phyloP scores from a whole-genome alignment of 2,329 filamentous ascomycete genomes.

The Penicillium sp. region DNA sequence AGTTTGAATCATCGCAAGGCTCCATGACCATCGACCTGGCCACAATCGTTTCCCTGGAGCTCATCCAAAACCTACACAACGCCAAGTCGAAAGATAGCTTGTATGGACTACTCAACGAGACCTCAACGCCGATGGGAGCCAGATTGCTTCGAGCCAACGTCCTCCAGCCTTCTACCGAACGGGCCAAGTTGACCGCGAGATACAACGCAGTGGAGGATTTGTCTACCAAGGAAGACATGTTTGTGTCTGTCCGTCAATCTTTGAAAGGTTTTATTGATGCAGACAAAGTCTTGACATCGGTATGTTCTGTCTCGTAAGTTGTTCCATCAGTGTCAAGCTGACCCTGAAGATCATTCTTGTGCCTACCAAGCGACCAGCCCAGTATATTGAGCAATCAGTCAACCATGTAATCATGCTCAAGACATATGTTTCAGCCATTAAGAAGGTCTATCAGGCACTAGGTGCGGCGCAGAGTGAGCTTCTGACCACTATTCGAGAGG shows the following conservation, averaged over 20 bases:
- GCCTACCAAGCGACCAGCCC: slow-evolving; percentile 65
- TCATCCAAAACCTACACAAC: slow-evolving; percentile 83
- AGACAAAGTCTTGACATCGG: slow-evolving; percentile 77
- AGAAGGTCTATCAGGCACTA: slow-evolving; percentile 68
- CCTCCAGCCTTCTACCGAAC: slow-evolving; percentile 79
- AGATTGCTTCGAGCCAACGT: slow-evolving; percentile 83
- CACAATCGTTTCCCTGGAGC: slow-evolving; percentile 81
- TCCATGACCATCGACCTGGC: slow-evolving; percentile 95
- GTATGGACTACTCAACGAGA: slow-evolving; percentile 83
- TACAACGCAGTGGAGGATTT: slow-evolving; percentile 86
- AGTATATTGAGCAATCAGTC: slow-evolving; percentile 75
- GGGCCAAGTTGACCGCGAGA: slow-evolving; percentile 67
- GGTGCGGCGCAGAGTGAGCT: slow-evolving; percentile 64
- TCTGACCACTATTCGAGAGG: slow-evolving; percentile 66
- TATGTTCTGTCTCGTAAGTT: slow-evolving; percentile 37
- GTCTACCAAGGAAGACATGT: slow-evolving; percentile 79
- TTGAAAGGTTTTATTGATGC: slow-evolving; percentile 75
- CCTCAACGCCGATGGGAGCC: slow-evolving; percentile 83
- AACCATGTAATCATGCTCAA: slow-evolving; percentile 88
- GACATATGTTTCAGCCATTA: slow-evolving; percentile 71
- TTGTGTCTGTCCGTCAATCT: slow-evolving; percentile 72
- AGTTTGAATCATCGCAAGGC: slow-evolving; percentile 83
- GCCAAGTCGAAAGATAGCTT: slow-evolving; percentile 78
- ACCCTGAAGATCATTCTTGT: slow-evolving; percentile 70
- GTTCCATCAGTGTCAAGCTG: slow-evolving; percentile 6